phyloP scores from a whole-genome alignment of 129 eudicot species.

The Helianthus annuus region DNA sequence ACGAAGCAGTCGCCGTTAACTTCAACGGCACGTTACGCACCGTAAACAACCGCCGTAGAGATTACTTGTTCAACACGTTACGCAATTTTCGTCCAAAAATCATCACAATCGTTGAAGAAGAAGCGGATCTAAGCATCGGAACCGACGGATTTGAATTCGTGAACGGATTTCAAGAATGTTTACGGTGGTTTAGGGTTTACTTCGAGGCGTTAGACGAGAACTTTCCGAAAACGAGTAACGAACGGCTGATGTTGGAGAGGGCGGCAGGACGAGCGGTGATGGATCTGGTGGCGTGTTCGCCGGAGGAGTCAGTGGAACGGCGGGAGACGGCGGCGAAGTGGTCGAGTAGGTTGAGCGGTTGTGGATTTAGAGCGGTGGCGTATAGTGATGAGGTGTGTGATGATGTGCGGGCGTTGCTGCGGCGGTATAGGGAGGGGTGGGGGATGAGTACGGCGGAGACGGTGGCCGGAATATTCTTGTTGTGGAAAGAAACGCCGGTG shows the following conservation, averaged over 20 bases:
- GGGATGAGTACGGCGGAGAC: conserved; percentile 53
- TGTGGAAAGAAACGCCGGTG: conserved; percentile 96
- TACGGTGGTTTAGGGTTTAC: conserved; percentile 87
- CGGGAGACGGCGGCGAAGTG: conserved; percentile 75
- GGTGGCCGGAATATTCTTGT: conserved; percentile 79
- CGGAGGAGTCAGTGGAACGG: conserved; percentile 59
- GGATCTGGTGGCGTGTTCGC: conserved; percentile 76
- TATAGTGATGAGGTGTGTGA: conserved; percentile 88
- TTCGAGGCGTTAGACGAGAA: conserved; percentile 74
- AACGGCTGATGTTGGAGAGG: conserved; percentile 73
- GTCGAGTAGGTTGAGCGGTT: conserved; percentile 57
- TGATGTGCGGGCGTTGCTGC: conserved; percentile 82
- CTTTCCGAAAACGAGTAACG: conserved; percentile 75
- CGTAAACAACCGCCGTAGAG: conserved; percentile 43
- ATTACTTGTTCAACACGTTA: conserved; percentile 48
- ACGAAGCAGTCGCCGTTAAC: conserved; percentile 80
- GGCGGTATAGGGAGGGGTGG: conserved; percentile 99
- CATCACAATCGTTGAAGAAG: conserved; percentile 79
- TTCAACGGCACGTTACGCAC: conserved; percentile 68
- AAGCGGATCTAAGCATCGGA: conserved; percentile 72
- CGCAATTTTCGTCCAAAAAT: conserved; percentile 61
- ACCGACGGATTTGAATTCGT: conserved; percentile 60
- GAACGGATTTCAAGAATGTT: conserved; percentile 72
- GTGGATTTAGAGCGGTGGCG: conserved; percentile 47
- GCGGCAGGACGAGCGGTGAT: conserved; percentile 78